phyloP scores from a whole-genome alignment of 306 rosid species.

The Neltuma alba region DNA sequence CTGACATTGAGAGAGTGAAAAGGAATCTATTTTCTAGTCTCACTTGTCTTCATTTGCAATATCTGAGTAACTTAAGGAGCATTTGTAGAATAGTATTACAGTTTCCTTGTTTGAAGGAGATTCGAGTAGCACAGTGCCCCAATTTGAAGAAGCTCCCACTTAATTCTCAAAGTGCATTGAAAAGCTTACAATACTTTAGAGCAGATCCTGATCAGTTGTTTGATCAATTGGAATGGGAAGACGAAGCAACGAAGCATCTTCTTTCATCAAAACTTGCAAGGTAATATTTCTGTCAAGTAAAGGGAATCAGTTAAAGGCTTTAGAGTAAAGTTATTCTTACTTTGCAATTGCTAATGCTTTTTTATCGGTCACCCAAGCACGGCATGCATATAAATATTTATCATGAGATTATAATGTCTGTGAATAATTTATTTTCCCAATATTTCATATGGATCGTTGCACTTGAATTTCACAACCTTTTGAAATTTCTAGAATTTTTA shows the following conservation, averaged over 20 bases:
- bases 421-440: no score
- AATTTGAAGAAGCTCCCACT: background rate
- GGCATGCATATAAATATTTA: no score
- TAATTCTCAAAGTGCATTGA: background rate
- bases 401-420: no score
- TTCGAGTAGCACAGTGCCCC: background rate
- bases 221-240: background rate
- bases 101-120: background rate
- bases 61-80: background rate
- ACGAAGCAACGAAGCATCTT: background rate
- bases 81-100: background rate
- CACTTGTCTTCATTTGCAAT: background rate
- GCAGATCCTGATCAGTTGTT: background rate
- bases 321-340: no score
- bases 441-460: no score
- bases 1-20: background rate
- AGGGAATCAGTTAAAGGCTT: no score
- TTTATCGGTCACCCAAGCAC: no score
- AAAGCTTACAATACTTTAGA: background rate
- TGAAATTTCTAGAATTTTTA: no score
- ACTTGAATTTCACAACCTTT: no score
- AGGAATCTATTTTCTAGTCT: background rate
- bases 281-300: no score
- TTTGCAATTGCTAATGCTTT: no score
- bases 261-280: no score